phyloP scores from a whole-genome alignment of 225 moss, liverwort and hornwort species.

The Anthoceros angustus region DNA sequence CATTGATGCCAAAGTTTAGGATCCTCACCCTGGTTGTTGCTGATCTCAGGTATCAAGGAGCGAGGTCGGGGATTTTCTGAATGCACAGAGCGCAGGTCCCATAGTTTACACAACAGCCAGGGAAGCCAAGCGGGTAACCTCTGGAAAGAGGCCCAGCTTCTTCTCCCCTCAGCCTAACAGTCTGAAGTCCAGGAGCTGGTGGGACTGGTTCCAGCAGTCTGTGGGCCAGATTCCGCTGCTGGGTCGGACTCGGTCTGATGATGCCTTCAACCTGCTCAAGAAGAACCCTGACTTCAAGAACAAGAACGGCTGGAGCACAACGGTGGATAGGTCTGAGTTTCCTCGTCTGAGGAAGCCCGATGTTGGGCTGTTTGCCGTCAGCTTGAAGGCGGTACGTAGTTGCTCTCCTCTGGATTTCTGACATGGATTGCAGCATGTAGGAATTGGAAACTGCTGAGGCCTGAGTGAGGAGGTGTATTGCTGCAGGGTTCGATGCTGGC shows the following conservation, averaged over 20 bases:
- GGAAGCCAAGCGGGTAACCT: neutral
- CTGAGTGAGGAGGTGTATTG: neutral
- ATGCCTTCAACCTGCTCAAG: neutral
- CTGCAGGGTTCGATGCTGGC: constrained; percentile 2
- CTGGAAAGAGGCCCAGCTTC: neutral
- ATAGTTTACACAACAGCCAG: too few relatives aligned
- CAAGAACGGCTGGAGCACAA: neutral
- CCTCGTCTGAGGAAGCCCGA: neutral
- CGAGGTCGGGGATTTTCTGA: neutral
- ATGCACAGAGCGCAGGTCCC: neutral
- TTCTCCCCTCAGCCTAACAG: neutral
- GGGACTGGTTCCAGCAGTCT: neutral
- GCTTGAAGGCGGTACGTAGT: neutral
- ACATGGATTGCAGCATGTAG: neutral
- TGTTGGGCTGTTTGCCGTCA: neutral
- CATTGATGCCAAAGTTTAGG: neutral
- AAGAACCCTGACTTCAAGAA: constrained; percentile 3
- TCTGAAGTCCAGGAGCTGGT: neutral
- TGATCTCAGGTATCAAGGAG: neutral
- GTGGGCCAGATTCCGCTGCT: neutral
- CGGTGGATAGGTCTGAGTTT: neutral
- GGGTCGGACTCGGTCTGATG: neutral
- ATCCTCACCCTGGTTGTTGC: neutral
- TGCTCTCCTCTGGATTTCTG: neutral
- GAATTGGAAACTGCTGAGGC: neutral